Conservation (phyloP, 352 stramenopile genomes). For the Pythium brassicae region DNA sequence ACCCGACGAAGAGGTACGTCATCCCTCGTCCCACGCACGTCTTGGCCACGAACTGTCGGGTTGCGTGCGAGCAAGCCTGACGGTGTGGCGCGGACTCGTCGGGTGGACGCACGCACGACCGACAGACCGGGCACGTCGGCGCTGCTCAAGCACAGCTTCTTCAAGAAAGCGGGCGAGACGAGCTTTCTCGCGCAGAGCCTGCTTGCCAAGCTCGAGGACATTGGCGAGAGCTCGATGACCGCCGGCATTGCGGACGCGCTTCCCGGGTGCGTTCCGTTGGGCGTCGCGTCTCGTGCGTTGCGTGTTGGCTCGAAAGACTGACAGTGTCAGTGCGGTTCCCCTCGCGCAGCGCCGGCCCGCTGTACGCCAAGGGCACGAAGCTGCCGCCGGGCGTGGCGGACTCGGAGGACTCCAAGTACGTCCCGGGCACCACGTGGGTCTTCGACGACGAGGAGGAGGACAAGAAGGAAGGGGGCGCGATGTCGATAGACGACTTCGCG, state of each 20-base stretch:
- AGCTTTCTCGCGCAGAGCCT: constrained; percentile 60
- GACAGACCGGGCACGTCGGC: constrained; percentile 71
- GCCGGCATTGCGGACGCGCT: constrained; percentile 74
- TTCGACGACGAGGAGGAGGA: constrained; percentile 85
- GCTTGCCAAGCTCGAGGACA: constrained; percentile 80
- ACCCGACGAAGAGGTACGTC: constrained; percentile 74
- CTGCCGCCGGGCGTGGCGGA: constrained; percentile 51
- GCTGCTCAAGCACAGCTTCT: constrained; percentile 87
- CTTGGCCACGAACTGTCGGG: neutral
- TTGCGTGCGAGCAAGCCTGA: neutral
- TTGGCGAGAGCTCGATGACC: constrained; percentile 86
- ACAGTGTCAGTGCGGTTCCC: neutral
- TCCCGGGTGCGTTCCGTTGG: constrained; percentile 45
- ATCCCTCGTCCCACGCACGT: neutral
- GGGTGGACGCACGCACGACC: neutral
- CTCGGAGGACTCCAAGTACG: constrained; percentile 72
- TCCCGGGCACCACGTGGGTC: constrained; percentile 86
- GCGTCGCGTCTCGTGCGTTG: neutral
- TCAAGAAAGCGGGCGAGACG: constrained; percentile 83
- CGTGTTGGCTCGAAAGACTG: neutral
- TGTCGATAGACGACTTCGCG: constrained; percentile 87
- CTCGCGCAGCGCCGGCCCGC: constrained; percentile 51
- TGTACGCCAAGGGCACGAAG: constrained; percentile 83
- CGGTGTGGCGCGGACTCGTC: neutral
- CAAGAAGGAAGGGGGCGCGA: constrained; percentile 30